These are phyloP conservation scores for Spiromastix sp. DNA, from an alignment of 2,329 filamentous ascomycete genomes.

Conservation along the genomic window DNA sequence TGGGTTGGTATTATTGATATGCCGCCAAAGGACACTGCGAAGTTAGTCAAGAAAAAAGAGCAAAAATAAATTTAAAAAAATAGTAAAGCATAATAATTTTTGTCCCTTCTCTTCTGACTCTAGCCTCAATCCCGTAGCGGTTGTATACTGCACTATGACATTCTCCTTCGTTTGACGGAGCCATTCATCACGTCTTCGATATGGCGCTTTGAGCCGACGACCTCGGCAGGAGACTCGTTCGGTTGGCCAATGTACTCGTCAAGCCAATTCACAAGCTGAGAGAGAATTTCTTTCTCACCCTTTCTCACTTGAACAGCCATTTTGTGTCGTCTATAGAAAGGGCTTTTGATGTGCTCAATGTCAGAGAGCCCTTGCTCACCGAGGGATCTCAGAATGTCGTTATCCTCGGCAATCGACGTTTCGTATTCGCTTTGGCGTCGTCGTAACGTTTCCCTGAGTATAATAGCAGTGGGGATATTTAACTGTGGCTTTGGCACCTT, in stretches of 20 bases:
- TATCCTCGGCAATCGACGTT: slow-evolving; percentile 44
- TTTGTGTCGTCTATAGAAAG: slow-evolving; percentile 23
- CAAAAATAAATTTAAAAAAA: slow-evolving; percentile 1
- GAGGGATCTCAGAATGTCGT: slow-evolving; percentile 27
- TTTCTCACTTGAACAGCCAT: slow-evolving; percentile 60
- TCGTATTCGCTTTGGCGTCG: slow-evolving; percentile 37
- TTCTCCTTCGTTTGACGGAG: slow-evolving; percentile 14
- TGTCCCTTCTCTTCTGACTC: background rate
- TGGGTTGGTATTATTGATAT: slow-evolving; percentile 6
- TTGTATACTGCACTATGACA: too few species aligned
- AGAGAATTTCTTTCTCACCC: slow-evolving; percentile 61
- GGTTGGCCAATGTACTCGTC: slow-evolving; percentile 19
- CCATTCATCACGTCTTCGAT: slow-evolving; percentile 16
- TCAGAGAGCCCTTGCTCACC: slow-evolving; percentile 21
- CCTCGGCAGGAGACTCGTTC: slow-evolving; percentile 11
- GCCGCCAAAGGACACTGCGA: slow-evolving; percentile 10
- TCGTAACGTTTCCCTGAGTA: slow-evolving; percentile 26
- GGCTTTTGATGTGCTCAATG: slow-evolving; percentile 22
- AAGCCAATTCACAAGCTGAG: slow-evolving; percentile 39
- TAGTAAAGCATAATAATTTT: background rate
- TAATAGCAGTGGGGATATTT: slow-evolving; percentile 17
- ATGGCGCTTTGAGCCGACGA: slow-evolving; percentile 21
- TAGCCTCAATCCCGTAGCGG: background rate
- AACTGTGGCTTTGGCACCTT: slow-evolving; percentile 27
- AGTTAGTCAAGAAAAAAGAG: slow-evolving; percentile 11